phyloP scores from a whole-genome alignment of 2,329 filamentous ascomycete genomes.

The Sarocladium strictum region DNA sequence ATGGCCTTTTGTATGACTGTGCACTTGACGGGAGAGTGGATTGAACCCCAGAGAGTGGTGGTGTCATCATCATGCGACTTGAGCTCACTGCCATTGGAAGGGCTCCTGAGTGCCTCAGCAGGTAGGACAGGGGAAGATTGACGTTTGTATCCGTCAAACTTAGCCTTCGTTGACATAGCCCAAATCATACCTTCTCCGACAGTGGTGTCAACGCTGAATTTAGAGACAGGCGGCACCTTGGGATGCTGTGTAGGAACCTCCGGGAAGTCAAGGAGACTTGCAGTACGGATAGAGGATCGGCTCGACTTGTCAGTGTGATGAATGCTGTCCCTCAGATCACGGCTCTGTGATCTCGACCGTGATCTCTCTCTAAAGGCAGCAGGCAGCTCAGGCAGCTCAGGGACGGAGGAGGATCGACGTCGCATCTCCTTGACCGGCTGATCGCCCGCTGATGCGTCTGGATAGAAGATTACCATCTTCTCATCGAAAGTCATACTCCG shows the following conservation, averaged over 20 bases:
- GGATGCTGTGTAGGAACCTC: slow-evolving; percentile 2
- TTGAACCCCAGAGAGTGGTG: slow-evolving; percentile 42
- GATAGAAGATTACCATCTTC: slow-evolving; percentile 48
- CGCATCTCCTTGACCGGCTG: slow-evolving; percentile 15
- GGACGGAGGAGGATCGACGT: slow-evolving; percentile 20
- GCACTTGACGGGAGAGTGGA: slow-evolving; percentile 42
- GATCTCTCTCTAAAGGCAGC: not conserved
- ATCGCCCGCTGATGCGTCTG: slow-evolving; percentile 14
- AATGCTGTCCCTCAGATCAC: slow-evolving; percentile 1
- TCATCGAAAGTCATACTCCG: slow-evolving; percentile 55
- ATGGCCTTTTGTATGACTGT: slow-evolving; percentile 37
- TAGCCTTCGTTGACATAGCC: slow-evolving; percentile 1
- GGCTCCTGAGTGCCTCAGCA: slow-evolving; percentile 19
- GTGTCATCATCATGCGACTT: slow-evolving; percentile 31
- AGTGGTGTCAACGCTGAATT: slow-evolving; percentile 25
- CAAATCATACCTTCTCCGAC: slow-evolving; percentile 3
- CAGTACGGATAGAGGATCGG: slow-evolving; percentile 9
- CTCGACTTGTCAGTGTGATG: slow-evolving; percentile 3
- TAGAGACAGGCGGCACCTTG: slow-evolving; percentile 18
- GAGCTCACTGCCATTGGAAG: slow-evolving; percentile 28
- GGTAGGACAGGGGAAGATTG: slow-evolving; percentile 47
- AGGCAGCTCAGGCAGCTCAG: slow-evolving; percentile 17
- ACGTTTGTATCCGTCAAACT: slow-evolving; percentile 24
- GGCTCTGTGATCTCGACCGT: not conserved
- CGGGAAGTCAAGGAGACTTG: slow-evolving; percentile 9